These are phyloP conservation scores for Lactifluus volemus DNA, from an alignment of 768 basidiomycete genomes.

Conservation along the genomic window DNA sequence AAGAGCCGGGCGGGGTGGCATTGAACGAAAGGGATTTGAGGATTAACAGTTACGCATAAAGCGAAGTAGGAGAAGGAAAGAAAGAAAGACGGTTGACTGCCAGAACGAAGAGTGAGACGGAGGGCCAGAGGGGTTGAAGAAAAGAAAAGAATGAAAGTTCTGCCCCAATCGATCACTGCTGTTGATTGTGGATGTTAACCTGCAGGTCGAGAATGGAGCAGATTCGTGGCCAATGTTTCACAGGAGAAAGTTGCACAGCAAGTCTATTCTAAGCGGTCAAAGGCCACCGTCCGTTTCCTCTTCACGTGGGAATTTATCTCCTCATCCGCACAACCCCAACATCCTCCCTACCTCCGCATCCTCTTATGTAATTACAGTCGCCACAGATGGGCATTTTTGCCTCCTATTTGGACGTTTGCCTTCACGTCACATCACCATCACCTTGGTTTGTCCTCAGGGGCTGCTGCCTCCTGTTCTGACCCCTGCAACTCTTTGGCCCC, in stretches of 20 bases:
- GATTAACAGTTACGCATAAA: slow-evolving; percentile 15
- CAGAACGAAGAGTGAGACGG: background rate
- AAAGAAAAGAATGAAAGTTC: background rate
- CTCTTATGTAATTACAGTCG: too few relatives aligned
- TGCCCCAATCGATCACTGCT: slow-evolving; percentile 4
- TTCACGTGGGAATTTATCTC: background rate
- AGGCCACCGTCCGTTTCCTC: background rate
- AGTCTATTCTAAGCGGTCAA: background rate
- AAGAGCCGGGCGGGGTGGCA: slow-evolving; percentile 43
- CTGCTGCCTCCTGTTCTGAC: too few relatives aligned
- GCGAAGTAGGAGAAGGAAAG: background rate
- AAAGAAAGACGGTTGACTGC: background rate
- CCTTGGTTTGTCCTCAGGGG: too few relatives aligned
- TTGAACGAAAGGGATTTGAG: slow-evolving; percentile 24
- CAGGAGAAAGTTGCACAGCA: background rate
- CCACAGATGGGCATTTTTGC: too few relatives aligned
- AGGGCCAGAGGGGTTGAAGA: background rate
- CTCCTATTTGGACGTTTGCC: too few relatives aligned
- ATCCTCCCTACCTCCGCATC: too few relatives aligned
- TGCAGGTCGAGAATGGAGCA: background rate
- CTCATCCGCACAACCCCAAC: background rate
- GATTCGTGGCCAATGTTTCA: slow-evolving; percentile 6
- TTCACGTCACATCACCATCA: too few relatives aligned
- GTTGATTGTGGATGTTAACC: slow-evolving; percentile 5
- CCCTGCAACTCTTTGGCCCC: too few relatives aligned